Base-by-base conservation (phyloP, 177 flowering plant genomes). In the Vitis hybrid region DNA sequence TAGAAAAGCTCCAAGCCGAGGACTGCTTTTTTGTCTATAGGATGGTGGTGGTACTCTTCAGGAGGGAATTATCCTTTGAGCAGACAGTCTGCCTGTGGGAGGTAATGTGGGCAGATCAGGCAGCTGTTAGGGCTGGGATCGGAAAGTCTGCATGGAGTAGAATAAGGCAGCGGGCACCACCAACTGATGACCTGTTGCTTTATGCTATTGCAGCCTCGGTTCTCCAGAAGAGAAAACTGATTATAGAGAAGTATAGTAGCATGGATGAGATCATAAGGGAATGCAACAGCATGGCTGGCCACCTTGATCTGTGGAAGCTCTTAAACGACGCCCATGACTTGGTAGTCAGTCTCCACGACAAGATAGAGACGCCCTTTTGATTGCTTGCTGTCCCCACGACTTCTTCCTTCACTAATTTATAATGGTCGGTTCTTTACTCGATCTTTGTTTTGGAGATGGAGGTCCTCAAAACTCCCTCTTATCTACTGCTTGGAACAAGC, bases 81-180 rank as follows among this genome's bases (percentile, higher is more conserved):
- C 98, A 94, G 82, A 91, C 98, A 1, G 49, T 89, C 49, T 91
- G 98, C 70, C 85, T 94, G 2, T 94, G 99, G 99, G 98, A 94
- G 77, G 97, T 91, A 14, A 87, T 94, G 90, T 94, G 99, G 99
- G 98, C 99, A 11, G 98, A 94, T 74, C 97, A 90, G 77, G 94
- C 97, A 9, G 98, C 97, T 11, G 81, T 90, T 48, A 85, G 97
- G 71, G 95, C 95, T 11, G 94, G 97, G 21, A 82, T 94, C 19
- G 83, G 93, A 24, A 90, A 87, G 67, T 87, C 97, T 18, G 90
- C 94, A 14, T 91, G 97, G 98, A 85, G 93, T 54, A 86, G 83
- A 79, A 91, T 90, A 64, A 84, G 97, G 72, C 97, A 81, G 65
- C 83, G 86, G 13, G 96, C 95, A 14, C 98, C 98, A n/a, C 98